A percentile compares a stretch with the other conserved stretches of the same genome.
phyloP scores from a whole-genome alignment of 805 yeast species.

The Pichia pseudocactophila region DNA sequence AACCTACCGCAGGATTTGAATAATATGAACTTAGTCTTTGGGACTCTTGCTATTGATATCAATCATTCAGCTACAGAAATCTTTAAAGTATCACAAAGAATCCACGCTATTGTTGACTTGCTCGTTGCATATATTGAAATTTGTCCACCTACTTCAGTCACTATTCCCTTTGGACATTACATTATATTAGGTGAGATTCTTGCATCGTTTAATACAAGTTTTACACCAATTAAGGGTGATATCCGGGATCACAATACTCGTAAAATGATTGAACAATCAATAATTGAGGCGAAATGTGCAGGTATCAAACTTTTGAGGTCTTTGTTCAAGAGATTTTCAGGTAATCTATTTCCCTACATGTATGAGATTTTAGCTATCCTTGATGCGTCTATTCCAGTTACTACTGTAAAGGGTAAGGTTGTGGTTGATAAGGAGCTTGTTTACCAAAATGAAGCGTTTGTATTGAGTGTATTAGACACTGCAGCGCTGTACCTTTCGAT shows the following conservation, averaged over 20 bases:
- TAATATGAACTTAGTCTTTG: constrained; percentile 28
- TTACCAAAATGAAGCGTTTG: constrained; percentile 23
- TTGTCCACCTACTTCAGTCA: constrained; percentile 43
- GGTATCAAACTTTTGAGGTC: constrained; percentile 36
- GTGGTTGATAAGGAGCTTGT: constrained; percentile 30
- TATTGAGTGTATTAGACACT: constrained; percentile 25
- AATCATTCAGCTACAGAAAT: constrained; percentile 42
- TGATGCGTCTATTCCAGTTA: constrained; percentile 53
- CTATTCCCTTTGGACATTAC: constrained; percentile 53
- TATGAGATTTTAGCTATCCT: constrained; percentile 42
- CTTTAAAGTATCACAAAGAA: constrained; percentile 41
- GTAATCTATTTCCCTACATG: constrained; percentile 37
- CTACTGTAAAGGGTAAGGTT: constrained; percentile 30
- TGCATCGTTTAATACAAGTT: constrained; percentile 45
- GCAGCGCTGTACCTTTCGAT: constrained; percentile 20
- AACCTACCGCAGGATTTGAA: constrained; percentile 16
- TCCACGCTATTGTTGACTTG: constrained; percentile 38
- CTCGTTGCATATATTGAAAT: constrained; percentile 38
- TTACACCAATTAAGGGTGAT: constrained; percentile 48
- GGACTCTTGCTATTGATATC: constrained; percentile 49
- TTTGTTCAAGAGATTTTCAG: constrained; percentile 30
- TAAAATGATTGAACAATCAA: constrained; percentile 34
- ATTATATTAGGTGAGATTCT: constrained; percentile 45
- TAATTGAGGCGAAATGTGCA: constrained; percentile 35
- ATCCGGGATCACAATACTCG: constrained; percentile 46